Evolutionary conservation across 768 basidiomycete genomes (phyloP), one percentile per base, ranked within the genome.

Genomic region (Leccinum obscurum): DNA sequence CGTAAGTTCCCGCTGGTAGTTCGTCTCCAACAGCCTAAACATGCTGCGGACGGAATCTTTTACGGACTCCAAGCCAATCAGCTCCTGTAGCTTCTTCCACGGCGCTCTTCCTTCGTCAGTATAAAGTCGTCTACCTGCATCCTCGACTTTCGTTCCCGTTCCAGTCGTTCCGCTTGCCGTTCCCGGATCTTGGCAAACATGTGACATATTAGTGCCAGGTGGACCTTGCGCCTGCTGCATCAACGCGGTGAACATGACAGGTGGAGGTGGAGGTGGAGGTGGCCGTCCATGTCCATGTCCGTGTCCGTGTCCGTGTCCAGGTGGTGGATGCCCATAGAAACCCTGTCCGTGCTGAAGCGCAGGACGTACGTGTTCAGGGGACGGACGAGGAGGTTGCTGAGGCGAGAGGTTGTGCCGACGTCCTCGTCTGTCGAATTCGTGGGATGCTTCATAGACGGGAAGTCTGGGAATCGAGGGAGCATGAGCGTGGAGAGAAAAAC

Each of bases 361-460:
- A 35, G 76, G 70, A 28, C 77, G 77, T 51, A 73, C 71, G 44
- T 73, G 68, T 34, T 71, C 68, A 15, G 71, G 77, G 1, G 70
- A 70, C 13, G 66, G 70, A 30, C 62, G 68, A 44, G 64, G 71
- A 24, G 66, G 64, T 15, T 66, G 68, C 28, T 62, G 73, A 35
- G 70, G 66, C 28, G 67, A 64, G 44, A 56, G 69, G 72, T 62
- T 72, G 73, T 77, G 73, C 37, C 87, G 80, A 22, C 88, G 85
- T 3, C 85, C 85, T 30, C 88, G 85, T 67, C 85, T 89, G 73
- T 90, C 89, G 46, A 89, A 90, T 70, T 93, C 90, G 63, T 93
- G 90, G 1, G 90, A 93, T 1, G 90, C 83, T 72, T 93, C 90
- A 64, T 93, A 93, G 7, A 79, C 77, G 4, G 90, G 90, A 28